phyloP scores from a whole-genome alignment of 202 grass and related monocot species.

The Digitaria exilis region DNA sequence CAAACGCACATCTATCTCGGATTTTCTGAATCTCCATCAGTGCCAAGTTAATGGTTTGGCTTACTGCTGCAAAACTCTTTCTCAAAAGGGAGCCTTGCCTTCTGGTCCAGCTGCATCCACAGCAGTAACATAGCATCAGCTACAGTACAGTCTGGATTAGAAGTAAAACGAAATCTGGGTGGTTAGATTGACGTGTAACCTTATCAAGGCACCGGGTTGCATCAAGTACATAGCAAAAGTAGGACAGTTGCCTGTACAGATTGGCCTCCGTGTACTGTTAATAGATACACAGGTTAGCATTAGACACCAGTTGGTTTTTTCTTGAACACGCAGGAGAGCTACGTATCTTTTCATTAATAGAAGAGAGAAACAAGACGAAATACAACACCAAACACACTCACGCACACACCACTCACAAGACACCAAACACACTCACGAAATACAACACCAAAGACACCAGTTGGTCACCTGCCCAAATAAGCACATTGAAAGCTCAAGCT shows the following conservation, averaged over 20 bases:
- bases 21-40: conserved; percentile 73
- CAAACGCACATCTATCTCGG: conserved; percentile 78
- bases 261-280: conserved; percentile 88
- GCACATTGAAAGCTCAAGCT: conserved; percentile 17
- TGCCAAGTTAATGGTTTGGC: conserved; percentile 58
- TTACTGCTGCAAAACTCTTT: conserved; percentile 61
- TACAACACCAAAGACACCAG: too few relatives aligned
- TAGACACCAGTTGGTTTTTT: too few relatives aligned
- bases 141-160: not conserved
- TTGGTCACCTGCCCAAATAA: conserved; percentile 1
- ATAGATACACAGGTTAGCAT: conserved; percentile 43
- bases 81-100: conserved; percentile 57
- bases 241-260: conserved; percentile 89
- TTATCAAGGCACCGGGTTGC: conserved; percentile 70
- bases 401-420: too few relatives aligned
- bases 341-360: too few relatives aligned
- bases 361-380: too few relatives aligned
- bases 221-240: conserved; percentile 93
- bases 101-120: conserved; percentile 76
- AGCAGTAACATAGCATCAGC: conserved; percentile 29
- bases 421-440: too few relatives aligned
- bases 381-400: too few relatives aligned
- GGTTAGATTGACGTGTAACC: conserved; percentile 45
- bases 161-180: not conserved
- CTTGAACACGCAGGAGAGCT: too few relatives aligned